phyloP scores from a whole-genome alignment of 2,329 filamentous ascomycete species.

The Madurella fahalii region DNA sequence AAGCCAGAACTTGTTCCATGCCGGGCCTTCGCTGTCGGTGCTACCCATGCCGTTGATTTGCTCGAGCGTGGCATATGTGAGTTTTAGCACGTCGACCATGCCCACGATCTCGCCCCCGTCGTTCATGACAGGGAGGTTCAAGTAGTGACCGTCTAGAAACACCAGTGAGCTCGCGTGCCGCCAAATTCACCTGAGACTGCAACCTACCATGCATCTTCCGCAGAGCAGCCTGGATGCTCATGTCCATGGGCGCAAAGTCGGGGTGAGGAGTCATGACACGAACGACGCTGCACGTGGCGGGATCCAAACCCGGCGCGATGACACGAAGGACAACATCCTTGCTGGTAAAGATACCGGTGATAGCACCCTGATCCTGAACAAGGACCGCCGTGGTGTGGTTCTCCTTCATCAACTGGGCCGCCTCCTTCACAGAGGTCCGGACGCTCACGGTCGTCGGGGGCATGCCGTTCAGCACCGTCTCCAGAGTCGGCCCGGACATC shows the following conservation, averaged over 20 bases:
- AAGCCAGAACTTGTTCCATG: conserved; percentile 99
- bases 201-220: conserved; percentile 95
- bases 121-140: conserved; percentile 98
- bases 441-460: conserved; percentile 95
- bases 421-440: conserved; percentile 92
- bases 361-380: conserved; percentile 93
- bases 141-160: conserved; percentile 82
- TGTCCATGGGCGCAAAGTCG: conserved; percentile 96
- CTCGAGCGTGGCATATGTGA: conserved; percentile 96
- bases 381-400: conserved; percentile 96
- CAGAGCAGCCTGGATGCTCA: conserved; percentile 97
- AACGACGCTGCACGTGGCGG: conserved; percentile 91
- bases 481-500: conserved; percentile 96
- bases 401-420: conserved; percentile 94
- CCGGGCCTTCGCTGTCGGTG: conserved; percentile 85
- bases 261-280: conserved; percentile 99
- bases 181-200: not conserved
- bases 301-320: conserved; percentile 93
- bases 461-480: conserved; percentile 86
- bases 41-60: conserved; percentile 95
- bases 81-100: conserved; percentile 98
- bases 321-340: conserved; percentile 98
- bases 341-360: conserved; percentile 98
- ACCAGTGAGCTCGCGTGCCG: conserved; percentile 12
- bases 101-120: conserved; percentile 94